A percentile compares a stretch with the other conserved stretches of the same genome.
Evolutionary conservation across 164 flowering plant genomes (phyloP).

Genomic region (Vitis rotundifolia): DNA sequence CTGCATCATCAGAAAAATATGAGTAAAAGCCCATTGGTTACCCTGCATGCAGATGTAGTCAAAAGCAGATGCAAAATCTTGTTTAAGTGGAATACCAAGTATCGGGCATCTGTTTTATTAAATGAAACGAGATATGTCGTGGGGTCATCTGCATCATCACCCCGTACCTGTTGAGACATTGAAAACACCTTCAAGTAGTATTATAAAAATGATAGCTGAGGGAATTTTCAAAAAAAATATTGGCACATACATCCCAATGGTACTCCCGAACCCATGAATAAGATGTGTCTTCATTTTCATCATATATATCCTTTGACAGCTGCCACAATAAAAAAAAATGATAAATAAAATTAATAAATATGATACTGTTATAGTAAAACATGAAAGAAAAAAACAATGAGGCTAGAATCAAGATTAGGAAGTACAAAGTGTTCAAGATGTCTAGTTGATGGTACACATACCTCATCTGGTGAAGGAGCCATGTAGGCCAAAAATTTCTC

Average conservation of each 20-base stretch:
- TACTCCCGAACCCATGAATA: conserved; percentile 93
- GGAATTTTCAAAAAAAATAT: background rate
- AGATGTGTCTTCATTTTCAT: conserved; percentile 76
- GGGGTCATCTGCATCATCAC: conserved; percentile 83
- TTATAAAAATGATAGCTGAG: background rate
- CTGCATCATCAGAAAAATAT: conserved; percentile 42
- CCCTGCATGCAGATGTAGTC: background rate
- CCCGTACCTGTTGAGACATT: conserved; percentile 61
- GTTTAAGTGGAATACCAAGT: conserved; percentile 50
- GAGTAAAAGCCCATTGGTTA: conserved; percentile 1
- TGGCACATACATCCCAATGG: conserved; percentile 87
- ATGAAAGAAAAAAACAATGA: background rate
- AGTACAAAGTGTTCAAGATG: background rate
- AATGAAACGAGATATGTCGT: conserved; percentile 77
- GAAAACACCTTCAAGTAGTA: conserved; percentile 7
- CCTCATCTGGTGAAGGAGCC: conserved; percentile 86
- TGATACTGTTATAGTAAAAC: background rate
- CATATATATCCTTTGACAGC: conserved; percentile 80
- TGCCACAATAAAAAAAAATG: conserved; percentile 32
- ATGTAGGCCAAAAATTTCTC: conserved; percentile 93
- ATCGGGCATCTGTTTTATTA: conserved; percentile 80
- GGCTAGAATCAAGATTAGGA: background rate
- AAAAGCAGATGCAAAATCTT: background rate
- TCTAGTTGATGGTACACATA: conserved; percentile 13
- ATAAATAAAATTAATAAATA: background rate